A percentile compares a stretch with the other conserved stretches of the same genome.
Evolutionary conservation across 2,329 filamentous ascomycete species (phyloP).

Genomic region (Zymoseptoria ardabiliae): DNA sequence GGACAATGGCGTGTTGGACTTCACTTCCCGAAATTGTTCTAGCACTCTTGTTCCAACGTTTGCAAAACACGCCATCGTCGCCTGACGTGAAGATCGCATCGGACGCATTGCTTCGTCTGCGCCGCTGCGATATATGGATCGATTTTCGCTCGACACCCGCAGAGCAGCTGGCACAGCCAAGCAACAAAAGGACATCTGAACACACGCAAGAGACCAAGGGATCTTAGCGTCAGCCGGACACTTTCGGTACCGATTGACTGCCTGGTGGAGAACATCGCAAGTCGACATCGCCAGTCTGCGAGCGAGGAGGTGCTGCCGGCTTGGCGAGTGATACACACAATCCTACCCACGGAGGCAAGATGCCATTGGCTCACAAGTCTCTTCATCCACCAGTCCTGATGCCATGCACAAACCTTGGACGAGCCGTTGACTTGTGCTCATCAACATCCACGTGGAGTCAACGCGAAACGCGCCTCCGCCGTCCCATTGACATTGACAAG

Average conservation of each 20-base stretch:
- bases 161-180: not conserved
- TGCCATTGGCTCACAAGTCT: no score
- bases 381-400: no score
- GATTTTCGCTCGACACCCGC: no score
- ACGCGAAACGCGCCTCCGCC: not conserved
- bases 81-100: not conserved
- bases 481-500: not conserved
- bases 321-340: not conserved
- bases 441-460: not conserved
- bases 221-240: not conserved
- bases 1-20: not conserved
- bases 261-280: not conserved
- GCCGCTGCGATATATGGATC: not conserved
- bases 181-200: not conserved
- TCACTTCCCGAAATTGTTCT: not conserved
- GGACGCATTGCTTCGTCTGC: no score
- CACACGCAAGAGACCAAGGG: not conserved
- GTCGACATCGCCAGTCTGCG: not conserved
- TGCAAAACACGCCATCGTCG: not conserved
- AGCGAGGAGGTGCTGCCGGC: not conserved
- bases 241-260: not conserved
- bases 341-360: not conserved
- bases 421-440: not conserved
- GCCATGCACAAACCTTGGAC: not conserved
- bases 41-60: not conserved